These are phyloP conservation scores for Aspergillus intermedius DNA, from an alignment of 2,329 filamentous ascomycete genomes.

Conservation along the genomic window DNA sequence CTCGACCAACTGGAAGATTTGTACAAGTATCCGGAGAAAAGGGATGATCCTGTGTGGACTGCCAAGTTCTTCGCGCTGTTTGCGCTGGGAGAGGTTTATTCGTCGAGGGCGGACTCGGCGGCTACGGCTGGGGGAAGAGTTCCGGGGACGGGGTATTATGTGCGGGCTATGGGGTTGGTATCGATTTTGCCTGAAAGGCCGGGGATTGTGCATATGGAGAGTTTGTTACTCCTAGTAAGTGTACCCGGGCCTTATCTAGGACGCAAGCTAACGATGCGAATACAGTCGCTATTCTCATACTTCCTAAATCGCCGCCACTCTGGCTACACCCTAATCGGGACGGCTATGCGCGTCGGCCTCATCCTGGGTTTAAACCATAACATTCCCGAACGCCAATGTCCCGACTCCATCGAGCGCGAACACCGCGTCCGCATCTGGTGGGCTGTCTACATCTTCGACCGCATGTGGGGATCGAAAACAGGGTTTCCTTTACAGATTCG, in stretches of 20 bases:
- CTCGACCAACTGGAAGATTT: slow-evolving; percentile 27
- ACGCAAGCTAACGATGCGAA: neutral
- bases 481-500: slow-evolving; percentile 41
- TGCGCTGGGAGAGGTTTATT: slow-evolving; percentile 36
- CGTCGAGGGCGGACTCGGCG: slow-evolving; percentile 11
- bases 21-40: slow-evolving; percentile 17
- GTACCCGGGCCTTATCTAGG: neutral
- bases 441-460: slow-evolving; percentile 27
- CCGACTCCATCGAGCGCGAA: slow-evolving; percentile 26
- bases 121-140: slow-evolving; percentile 14
- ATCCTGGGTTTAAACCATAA: slow-evolving; percentile 36
- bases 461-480: slow-evolving; percentile 41
- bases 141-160: slow-evolving; percentile 36
- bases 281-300: slow-evolving; percentile 18
- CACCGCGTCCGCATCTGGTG: slow-evolving; percentile 27
- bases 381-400: slow-evolving; percentile 19
- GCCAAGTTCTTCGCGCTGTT: slow-evolving; percentile 40
- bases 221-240: slow-evolving; percentile 29
- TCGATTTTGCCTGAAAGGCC: slow-evolving; percentile 36
- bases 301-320: slow-evolving; percentile 23
- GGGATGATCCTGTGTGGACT: slow-evolving; percentile 23
- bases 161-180: slow-evolving; percentile 29
- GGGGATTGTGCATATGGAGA: slow-evolving; percentile 35
- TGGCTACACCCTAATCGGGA: slow-evolving; percentile 25
- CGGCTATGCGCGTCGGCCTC: slow-evolving; percentile 32